These are phyloP conservation scores for Zea mays DNA, from an alignment of 176 grass and related monocot species.

Conservation along the genomic window Zm-B73-REFERENCE-NAM-5.0 NC_050103.1:113477501-113478000, in stretches of 20 bases:
- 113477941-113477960: background rate
- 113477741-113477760: background rate
- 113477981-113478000: background rate
- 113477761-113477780: background rate
- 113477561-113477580: constrained; percentile 37
- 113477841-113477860: background rate
- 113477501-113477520: constrained; percentile 88
- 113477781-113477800: background rate
- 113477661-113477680: background rate
- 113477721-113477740: background rate
- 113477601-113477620: background rate
- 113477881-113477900: background rate
- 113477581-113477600: constrained; percentile 28
- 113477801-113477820: background rate
- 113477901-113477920: background rate
- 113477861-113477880: background rate
- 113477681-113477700: constrained; percentile 34
- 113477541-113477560: constrained; percentile 95
- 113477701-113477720: background rate
- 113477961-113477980: background rate
- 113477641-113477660: background rate
- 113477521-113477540: constrained; percentile 97
- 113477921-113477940: background rate
- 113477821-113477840: background rate
- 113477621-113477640: constrained; percentile 12